Base-by-base conservation (phyloP, 2,329 filamentous ascomycete genomes). In the Fusarium stilboides region DNA sequence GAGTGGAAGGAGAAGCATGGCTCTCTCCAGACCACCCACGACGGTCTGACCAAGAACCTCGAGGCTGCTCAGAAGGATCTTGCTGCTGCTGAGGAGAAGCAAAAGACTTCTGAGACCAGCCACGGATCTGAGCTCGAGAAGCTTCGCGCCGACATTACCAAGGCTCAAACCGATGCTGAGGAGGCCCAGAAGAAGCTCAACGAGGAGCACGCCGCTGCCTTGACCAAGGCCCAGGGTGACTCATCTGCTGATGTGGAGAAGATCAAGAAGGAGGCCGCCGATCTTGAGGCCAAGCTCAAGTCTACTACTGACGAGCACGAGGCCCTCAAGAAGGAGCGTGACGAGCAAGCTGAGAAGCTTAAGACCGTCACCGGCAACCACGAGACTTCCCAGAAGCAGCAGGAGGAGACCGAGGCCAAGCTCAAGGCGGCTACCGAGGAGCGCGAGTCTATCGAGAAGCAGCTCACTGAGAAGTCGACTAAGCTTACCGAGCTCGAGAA, bases 51-150 rank as follows among this genome's bases (percentile, higher is more conserved):
- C 54, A 74, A 74, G 51, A 75, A 75, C 24, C 65, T 77, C 17
- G 77, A 77, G 55, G 65, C 74, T 54, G 70, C 68, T n/a, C 76
- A 79, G 76, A 74, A 78, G 70, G 72, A 74, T 8, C 67, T 74
- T 28, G 69, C 72, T 20, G 69, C 66, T 26, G 73, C 73, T 6
- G 68, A 64, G 56, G 68, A 71, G 51, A 50, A 70, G 49, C 68
- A 68, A 44, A 62, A 65, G 61, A 28, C 63, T 33, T 53, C 66
- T 54, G 54, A 75, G 49, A 42, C 39, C 20, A 70, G 72, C 60
- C 68, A 70, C 31, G 62, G 68, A 20, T 42, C 65, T 15, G 59
- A 66, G 49, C 28, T 64, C 5, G 69, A 72, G 52, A 56, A 69
- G 54, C 39, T 42, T 22, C 39, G 39, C 20, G 39, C 39, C 39